Base-by-base conservation (phyloP, 805 yeast species). In the Jamesozyma gamospora region DNA sequence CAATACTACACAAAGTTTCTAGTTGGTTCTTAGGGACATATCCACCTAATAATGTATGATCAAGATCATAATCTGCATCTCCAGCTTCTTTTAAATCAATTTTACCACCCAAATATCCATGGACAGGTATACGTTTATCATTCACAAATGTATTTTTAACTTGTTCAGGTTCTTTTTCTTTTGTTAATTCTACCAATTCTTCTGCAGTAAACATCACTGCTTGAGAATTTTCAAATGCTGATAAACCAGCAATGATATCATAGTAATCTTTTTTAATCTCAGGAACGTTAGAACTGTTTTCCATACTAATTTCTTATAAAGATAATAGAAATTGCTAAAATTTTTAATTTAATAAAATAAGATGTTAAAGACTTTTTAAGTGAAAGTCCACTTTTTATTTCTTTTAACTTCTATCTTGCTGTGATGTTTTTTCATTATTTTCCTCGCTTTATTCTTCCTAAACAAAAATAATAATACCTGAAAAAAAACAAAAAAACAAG, bases 1-100 rank as follows among this genome's bases (percentile, higher is more conserved):
- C 62, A 26, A 52, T 48, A 37, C 62, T 52, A 0, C 62, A 56
- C 6, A 59, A 41, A 2, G 60, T 47, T 34, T 59, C 64, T 32
- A 59, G 32, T 40, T 57, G 60, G 19, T 48, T 44, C 35, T 44
- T 47, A 16, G 64, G 64, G 9, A 59, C 62, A 36, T 55, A 57
- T 8, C 60, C 60, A 18, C 64, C 64, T 11, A 59, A 44, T 28
- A 59, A 35, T 12, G 56, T 51, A 36, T 59, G 64, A 11, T 51
- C 42, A n/a, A 56, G 37, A 30, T 57, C 58, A 35, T 52, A 51
- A n/a, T 47, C 46, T 8, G 55, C 51, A 14, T 43, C 44, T 3
- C 51, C 35, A 8, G 56, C 56, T 18, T 53, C 55, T 12, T 45
- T 49, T 3, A 48, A 15, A 32, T 53, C 55, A 12, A 50, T 53